These are phyloP conservation scores for Gentiana macrophylla DNA, from an alignment of 257 asterid species.

Conservation along the genomic window DNA sequence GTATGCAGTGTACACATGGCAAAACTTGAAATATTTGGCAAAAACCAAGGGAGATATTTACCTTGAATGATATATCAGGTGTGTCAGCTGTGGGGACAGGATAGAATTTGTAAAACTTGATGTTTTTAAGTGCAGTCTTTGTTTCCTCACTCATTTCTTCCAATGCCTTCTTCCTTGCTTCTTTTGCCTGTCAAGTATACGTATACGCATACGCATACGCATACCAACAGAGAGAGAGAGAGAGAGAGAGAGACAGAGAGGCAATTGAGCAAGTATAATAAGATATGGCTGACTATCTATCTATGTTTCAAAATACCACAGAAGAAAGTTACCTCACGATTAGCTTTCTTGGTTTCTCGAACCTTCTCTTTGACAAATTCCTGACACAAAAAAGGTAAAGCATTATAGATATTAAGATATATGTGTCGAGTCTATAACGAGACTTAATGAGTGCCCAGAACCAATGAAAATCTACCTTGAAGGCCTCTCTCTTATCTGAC, in stretches of 20 bases:
- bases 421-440: not conserved
- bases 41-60: constrained; percentile 13
- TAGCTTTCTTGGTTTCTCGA: constrained; percentile 58
- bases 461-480: constrained; percentile 36
- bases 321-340: constrained; percentile 46
- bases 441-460: not conserved
- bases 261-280: constrained; percentile 2
- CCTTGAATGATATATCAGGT: constrained; percentile 88
- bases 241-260: too few species aligned
- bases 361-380: constrained; percentile 67
- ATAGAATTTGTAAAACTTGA: constrained; percentile 73
- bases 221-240: too few species aligned
- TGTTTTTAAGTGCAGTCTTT: constrained; percentile 58
- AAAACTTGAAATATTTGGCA: not conserved
- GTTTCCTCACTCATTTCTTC: constrained; percentile 64
- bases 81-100: constrained; percentile 63
- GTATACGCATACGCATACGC: not conserved
- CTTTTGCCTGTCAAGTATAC: constrained; percentile 54
- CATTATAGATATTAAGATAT: constrained; percentile 1
- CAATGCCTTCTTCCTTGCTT: constrained; percentile 65
- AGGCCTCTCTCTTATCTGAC: constrained; percentile 56
- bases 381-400: constrained; percentile 19
- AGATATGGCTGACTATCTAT: not conserved
- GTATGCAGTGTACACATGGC: not conserved
- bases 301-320: not conserved